Evolutionary conservation across 2,329 filamentous ascomycete genomes (phyloP), one percentile per base, ranked within the genome.

Genomic region (Cryoendolithus antarcticus): DNA sequence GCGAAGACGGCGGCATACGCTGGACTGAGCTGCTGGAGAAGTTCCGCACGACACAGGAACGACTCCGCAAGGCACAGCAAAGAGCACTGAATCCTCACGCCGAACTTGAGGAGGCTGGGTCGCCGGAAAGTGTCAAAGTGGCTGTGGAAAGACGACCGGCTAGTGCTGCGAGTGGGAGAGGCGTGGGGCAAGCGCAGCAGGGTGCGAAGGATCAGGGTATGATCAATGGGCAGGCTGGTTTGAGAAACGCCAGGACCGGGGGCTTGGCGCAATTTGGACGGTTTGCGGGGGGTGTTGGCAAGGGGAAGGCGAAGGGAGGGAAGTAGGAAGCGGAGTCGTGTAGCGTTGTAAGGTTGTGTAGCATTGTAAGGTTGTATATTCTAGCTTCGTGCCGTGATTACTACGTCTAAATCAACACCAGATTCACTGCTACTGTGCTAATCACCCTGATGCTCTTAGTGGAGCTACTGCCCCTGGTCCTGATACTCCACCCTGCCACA

Each of bases 1-100:
- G 88, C 40, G 88, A 95, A 40, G 55, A 55, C 3, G 53, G 53
- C 9, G 79, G 77, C 28, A 93, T 98, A 50, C 80, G 82, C 40
- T 98, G 91, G 91, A 76, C 74, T 2, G 91, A 98, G 51, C 70
- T 98, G 29, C 72, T 98, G 4, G 91, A 98, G 48, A 94, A 95
- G 56, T 98, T 98, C 63, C 83, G 84, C 49, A 76, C 72, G 38
- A 89, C 93, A 2, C 91, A 98, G 56, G 91, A 98, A 50, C 78
- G 77, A 44, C 82, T 88, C 4, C 74, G 86, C 39, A 72, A 86
- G 38, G 69, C 75, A 9, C 80, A 86, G 54, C 68, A 51, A 43
- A 45, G 52, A 12, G 48, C 51, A 32, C 40, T 56, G 4, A 36
- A 39, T 19, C 37, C 33, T 9, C 32, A 38, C 7, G 38, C 30